These are phyloP conservation scores for Plenodomus lindquistii DNA, from an alignment of 2,329 filamentous ascomycete species.

Conservation along the genomic window DNA sequence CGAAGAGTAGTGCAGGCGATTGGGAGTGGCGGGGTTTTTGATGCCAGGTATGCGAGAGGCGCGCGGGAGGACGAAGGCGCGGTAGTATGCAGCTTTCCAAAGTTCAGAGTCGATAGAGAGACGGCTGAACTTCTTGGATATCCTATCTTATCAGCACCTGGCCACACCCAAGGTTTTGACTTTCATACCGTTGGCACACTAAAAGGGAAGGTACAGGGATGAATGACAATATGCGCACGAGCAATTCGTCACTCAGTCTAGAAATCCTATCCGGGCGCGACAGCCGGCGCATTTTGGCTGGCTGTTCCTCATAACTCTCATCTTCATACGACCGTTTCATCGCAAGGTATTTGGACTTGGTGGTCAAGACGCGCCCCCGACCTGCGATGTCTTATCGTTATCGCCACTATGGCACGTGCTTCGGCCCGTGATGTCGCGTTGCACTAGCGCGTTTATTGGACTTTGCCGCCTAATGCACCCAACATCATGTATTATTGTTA, in stretches of 20 bases:
- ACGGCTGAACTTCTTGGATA: conserved; percentile 75
- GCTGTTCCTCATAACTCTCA: conserved; percentile 26
- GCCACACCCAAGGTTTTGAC: not conserved
- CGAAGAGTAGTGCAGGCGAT: conserved; percentile 56
- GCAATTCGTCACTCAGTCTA: conserved; percentile 80
- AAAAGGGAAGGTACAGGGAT: conserved; percentile 72
- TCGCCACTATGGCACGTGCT: conserved; percentile 19
- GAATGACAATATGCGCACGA: conserved; percentile 80
- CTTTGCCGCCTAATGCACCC: conserved; percentile 13
- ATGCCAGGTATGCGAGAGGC: conserved; percentile 75
- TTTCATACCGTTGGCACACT: conserved; percentile 60
- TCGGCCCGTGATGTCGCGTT: conserved; percentile 29
- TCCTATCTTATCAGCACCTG: conserved; percentile 46
- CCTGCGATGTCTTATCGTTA: conserved; percentile 17
- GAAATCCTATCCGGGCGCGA: conserved; percentile 65
- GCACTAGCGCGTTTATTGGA: conserved; percentile 13
- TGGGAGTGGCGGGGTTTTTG: conserved; percentile 45
- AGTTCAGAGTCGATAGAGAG: conserved; percentile 82
- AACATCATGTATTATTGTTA: conserved; percentile 3
- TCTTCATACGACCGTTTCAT: conserved; percentile 47
- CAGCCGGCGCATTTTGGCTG: conserved; percentile 53
- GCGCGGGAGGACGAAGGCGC: conserved; percentile 81
- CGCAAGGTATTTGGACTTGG: conserved; percentile 6
- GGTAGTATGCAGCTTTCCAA: conserved; percentile 89
- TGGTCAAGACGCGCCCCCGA: conserved; percentile 12